Evolutionary conservation across 2,329 filamentous ascomycete genomes (phyloP).

Genomic region (Cadophora sp.): DNA sequence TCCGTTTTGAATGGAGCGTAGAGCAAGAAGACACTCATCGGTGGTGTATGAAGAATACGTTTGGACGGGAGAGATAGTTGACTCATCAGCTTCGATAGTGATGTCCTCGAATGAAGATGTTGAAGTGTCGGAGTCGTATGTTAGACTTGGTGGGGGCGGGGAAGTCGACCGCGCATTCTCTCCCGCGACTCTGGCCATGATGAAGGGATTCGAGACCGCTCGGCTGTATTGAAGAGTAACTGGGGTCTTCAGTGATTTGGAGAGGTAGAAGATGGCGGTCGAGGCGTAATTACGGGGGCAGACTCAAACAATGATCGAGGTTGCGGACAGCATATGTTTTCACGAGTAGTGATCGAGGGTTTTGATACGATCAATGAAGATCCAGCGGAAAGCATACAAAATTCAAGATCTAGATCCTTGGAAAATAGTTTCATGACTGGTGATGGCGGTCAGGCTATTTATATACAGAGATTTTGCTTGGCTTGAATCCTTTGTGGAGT

Average conservation of each 20-base stretch:
- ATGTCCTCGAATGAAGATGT: constrained; percentile 11
- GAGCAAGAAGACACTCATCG: not conserved
- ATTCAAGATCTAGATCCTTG: not conserved
- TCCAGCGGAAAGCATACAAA: not conserved
- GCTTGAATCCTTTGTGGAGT: not conserved
- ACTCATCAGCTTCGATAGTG: not conserved
- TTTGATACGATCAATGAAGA: not conserved
- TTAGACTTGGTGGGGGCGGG: not conserved
- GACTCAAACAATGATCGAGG: no score
- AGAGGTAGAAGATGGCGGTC: not conserved
- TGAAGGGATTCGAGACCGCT: not conserved
- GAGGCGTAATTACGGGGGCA: not conserved
- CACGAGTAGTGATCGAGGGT: not conserved
- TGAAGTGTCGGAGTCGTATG: constrained; percentile 4
- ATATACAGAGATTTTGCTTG: not conserved
- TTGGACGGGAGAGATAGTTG: not conserved
- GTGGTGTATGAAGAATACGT: not conserved
- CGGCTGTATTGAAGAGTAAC: not conserved
- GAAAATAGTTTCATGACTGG: not conserved
- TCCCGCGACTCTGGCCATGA: not conserved
- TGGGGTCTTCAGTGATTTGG: not conserved
- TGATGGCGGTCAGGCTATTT: not conserved
- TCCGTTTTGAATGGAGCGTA: not conserved
- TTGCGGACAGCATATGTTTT: no score
- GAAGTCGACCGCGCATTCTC: not conserved